Evolutionary conservation across 2,329 filamentous ascomycete species (phyloP).

Genomic region (Colletotrichum liaoningense): DNA sequence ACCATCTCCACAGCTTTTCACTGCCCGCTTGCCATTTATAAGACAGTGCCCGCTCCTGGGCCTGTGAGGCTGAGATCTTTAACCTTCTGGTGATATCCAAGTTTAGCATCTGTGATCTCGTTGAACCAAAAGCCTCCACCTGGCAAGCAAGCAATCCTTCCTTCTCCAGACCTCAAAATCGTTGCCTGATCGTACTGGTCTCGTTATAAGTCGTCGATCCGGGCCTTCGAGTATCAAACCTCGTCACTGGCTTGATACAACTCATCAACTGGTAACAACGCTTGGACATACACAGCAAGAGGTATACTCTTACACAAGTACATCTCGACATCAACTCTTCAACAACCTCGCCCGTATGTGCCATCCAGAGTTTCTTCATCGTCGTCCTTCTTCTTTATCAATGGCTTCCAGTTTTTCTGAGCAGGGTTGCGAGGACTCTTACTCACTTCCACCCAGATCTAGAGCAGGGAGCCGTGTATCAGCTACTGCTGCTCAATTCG

Average conservation of each 20-base stretch:
- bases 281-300: slow-evolving; percentile 25
- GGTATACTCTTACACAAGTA: slow-evolving; percentile 1
- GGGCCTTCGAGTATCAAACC: slow-evolving; percentile 12
- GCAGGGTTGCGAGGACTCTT: slow-evolving; percentile 43
- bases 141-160: slow-evolving; percentile 35
- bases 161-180: slow-evolving; percentile 23
- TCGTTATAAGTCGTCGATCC: slow-evolving; percentile 30
- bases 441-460: slow-evolving; percentile 50
- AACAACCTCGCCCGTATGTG: slow-evolving; percentile 41
- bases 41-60: slow-evolving; percentile 36
- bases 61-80: slow-evolving; percentile 38
- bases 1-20: slow-evolving; percentile 35
- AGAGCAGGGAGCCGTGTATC: slow-evolving; percentile 45
- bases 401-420: slow-evolving; percentile 44
- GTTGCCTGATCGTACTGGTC: slow-evolving; percentile 31
- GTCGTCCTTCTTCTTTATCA: slow-evolving; percentile 39
- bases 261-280: slow-evolving; percentile 17
- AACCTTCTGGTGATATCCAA: slow-evolving; percentile 39
- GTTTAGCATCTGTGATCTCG: slow-evolving; percentile 37
- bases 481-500: slow-evolving; percentile 42
- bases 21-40: slow-evolving; percentile 38
- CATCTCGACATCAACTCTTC: slow-evolving; percentile 14
- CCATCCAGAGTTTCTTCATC: slow-evolving; percentile 41
- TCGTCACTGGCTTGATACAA: slow-evolving; percentile 28
- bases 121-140: slow-evolving; percentile 36